Evolutionary conservation across 352 stramenopile genomes (phyloP).

Genomic region (Ophiocytium majus): DNA sequence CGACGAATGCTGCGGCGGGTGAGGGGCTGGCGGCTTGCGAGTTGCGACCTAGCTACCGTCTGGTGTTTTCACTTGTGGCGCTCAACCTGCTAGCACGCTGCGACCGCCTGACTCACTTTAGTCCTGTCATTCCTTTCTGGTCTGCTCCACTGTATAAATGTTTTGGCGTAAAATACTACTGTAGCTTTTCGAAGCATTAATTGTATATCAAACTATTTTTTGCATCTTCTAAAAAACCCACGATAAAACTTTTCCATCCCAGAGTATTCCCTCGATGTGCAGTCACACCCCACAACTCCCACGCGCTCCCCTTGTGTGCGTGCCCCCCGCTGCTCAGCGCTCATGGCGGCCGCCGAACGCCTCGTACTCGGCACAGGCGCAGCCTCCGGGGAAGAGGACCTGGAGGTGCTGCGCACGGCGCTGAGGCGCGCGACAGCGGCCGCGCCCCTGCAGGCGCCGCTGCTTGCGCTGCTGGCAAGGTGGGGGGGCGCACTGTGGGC

Average conservation of each 20-base stretch:
- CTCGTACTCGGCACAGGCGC: background rate
- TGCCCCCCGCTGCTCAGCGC: no score
- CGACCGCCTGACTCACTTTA: no score
- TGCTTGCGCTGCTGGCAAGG: background rate
- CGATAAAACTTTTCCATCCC: background rate
- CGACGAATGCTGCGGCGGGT: no score
- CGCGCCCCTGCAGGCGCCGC: background rate
- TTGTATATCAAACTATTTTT: background rate
- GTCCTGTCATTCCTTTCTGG: no score
- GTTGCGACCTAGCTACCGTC: no score
- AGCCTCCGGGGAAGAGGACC: background rate
- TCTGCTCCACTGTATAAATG: no score
- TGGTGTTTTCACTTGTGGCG: no score
- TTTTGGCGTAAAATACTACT: background rate
- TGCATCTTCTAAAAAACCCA: background rate
- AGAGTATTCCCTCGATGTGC: no score
- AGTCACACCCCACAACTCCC: no score
- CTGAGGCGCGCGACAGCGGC: background rate
- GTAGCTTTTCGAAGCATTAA: background rate
- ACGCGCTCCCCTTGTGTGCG: background rate
- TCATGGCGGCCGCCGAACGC: background rate
- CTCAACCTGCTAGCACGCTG: no score
- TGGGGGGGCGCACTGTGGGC: no score
- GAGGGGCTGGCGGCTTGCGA: no score
- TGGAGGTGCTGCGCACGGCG: background rate